Conservation (phyloP, 768 basidiomycete species). For the Suillus lakei region DNA sequence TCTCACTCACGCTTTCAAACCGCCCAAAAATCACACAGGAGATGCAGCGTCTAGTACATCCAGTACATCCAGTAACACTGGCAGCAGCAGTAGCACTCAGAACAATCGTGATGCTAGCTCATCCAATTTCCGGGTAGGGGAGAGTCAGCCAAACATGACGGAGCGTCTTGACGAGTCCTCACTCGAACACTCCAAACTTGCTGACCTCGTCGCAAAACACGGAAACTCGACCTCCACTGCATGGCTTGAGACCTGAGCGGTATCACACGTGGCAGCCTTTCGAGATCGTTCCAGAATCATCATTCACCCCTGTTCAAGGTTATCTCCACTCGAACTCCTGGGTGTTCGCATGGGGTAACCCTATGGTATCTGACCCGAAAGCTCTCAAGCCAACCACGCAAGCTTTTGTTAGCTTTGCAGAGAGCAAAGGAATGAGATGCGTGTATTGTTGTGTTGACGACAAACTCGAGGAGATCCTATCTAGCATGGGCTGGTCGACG, state of each 20-base stretch:
- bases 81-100: background rate
- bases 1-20: background rate
- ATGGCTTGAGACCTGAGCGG: conserved; percentile 66
- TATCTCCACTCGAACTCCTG: conserved; percentile 58
- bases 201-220: conserved; percentile 63
- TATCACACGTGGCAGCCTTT: conserved; percentile 51
- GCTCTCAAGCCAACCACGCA: conserved; percentile 38
- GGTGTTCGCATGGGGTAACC: conserved; percentile 68
- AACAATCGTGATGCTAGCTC: background rate
- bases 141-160: background rate
- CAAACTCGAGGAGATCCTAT: conserved; percentile 55
- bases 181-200: conserved; percentile 42
- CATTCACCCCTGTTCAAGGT: conserved; percentile 57
- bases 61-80: too few relatives aligned
- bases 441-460: conserved; percentile 66
- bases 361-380: conserved; percentile 50
- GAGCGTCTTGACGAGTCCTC: conserved; percentile 5
- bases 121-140: background rate
- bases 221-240: conserved; percentile 73
- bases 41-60: background rate
- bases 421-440: conserved; percentile 50
- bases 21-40: background rate
- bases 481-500: conserved; percentile 58
- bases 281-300: conserved; percentile 32
- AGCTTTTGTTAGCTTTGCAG: conserved; percentile 51